These are phyloP conservation scores for Punica granatum DNA, from an alignment of 345 rosid species.

Conservation along the genomic window DNA sequence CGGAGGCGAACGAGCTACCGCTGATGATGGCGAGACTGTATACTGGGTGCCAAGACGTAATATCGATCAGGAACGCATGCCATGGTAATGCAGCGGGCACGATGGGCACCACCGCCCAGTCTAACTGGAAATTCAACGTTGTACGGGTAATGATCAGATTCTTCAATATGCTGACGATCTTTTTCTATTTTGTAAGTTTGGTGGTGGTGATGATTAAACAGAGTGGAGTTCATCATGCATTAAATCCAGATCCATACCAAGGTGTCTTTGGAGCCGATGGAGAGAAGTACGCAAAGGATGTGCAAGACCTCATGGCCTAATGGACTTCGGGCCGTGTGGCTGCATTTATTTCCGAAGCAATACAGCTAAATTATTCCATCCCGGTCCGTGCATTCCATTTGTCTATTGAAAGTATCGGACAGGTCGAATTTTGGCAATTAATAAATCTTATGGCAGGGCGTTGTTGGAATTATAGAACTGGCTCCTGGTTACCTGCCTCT, in stretches of 20 bases:
- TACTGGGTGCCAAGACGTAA: slow-evolving; percentile 77
- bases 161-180: not conserved
- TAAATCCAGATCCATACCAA: slow-evolving; percentile 95
- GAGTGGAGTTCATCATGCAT: slow-evolving; percentile 87
- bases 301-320: slow-evolving; percentile 70
- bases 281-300: slow-evolving; percentile 74
- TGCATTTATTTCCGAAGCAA: slow-evolving; percentile 83
- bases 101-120: slow-evolving; percentile 85
- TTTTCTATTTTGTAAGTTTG: too few relatives aligned
- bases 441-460: slow-evolving; percentile 47
- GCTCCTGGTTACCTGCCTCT: slow-evolving; percentile 92
- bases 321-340: slow-evolving; percentile 85
- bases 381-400: not conserved
- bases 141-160: slow-evolving; percentile 47
- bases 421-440: not conserved
- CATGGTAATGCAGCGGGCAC: slow-evolving; percentile 95
- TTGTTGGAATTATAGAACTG: slow-evolving; percentile 85
- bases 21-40: slow-evolving; percentile 89
- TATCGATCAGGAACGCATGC: slow-evolving; percentile 80
- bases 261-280: slow-evolving; percentile 94
- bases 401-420: not conserved
- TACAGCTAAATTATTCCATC: slow-evolving; percentile 45
- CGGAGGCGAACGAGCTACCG: slow-evolving; percentile 94
- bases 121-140: slow-evolving; percentile 81
- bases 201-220: slow-evolving; percentile 23